These are phyloP conservation scores for Coniferiporia weirii DNA, from an alignment of 1,284 basidiomycete species.

Conservation along the genomic window DNA sequence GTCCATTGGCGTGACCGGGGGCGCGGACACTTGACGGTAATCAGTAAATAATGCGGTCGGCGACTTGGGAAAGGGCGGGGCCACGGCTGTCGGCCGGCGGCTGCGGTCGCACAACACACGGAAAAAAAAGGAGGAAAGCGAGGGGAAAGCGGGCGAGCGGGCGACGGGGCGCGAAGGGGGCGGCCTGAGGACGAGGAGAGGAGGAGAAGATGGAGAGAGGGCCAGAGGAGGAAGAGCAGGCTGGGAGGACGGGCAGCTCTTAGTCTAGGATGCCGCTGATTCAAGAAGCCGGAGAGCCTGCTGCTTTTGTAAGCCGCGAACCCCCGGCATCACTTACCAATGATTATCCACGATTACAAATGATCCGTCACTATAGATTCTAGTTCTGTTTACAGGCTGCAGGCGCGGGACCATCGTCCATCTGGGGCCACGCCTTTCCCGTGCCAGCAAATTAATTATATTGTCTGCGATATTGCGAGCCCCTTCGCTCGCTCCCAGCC, in stretches of 20 bases:
- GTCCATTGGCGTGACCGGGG: constrained; percentile 11
- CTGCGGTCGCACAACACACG: constrained; percentile 36
- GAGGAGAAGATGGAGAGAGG: constrained; percentile 64
- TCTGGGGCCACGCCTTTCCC: background rate
- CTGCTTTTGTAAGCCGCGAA: constrained; percentile 29
- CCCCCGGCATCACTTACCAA: background rate
- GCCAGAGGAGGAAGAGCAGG: constrained; percentile 66
- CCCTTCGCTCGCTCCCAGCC: background rate
- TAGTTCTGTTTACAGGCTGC: background rate
- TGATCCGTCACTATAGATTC: background rate
- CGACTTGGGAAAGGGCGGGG: background rate
- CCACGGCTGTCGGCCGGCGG: background rate
- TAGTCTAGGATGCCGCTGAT: constrained; percentile 18
- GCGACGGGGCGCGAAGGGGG: background rate
- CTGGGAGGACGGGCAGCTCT: constrained; percentile 63
- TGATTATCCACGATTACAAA: background rate
- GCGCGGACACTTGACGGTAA: constrained; percentile 4
- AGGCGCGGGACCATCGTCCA: background rate
- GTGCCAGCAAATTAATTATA: background rate
- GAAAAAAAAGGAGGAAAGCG: constrained; percentile 33
- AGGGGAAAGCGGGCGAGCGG: background rate
- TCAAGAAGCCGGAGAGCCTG: constrained; percentile 69
- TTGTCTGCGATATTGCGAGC: background rate
- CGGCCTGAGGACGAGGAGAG: background rate
- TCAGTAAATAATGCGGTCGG: constrained; percentile 4